A percentile compares a stretch with the other conserved stretches of the same genome.
These are phyloP conservation scores for Lophiotrema nucula DNA, from an alignment of 495 filamentous ascomycete genomes.

Conservation along the genomic window DNA sequence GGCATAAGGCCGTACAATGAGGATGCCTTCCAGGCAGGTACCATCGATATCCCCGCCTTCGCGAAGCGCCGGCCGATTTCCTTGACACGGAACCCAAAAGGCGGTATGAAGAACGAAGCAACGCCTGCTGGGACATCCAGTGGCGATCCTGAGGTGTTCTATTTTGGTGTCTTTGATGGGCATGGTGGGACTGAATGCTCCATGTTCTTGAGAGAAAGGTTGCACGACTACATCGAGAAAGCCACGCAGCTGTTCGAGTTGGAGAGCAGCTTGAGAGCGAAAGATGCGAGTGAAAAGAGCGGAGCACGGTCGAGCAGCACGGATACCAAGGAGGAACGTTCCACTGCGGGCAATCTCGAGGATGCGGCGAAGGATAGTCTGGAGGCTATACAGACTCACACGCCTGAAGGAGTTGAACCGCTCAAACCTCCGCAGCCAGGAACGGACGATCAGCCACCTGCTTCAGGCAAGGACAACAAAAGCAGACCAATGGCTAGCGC, in stretches of 20 bases:
- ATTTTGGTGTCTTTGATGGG: conserved; percentile 94
- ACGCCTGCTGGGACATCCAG: conserved; percentile 69
- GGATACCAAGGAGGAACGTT: conserved; percentile 12
- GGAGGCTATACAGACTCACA: conserved; percentile 41
- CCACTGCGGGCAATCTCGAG: conserved; percentile 31
- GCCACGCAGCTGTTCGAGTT: conserved; percentile 71
- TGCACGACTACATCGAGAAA: conserved; percentile 88
- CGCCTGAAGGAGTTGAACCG: conserved; percentile 37
- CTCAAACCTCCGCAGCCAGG: conserved; percentile 31
- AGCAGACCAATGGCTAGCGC: conserved; percentile 16
- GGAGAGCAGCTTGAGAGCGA: conserved; percentile 60
- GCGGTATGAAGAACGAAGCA: conserved; percentile 48
- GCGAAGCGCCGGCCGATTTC: conserved; percentile 76
- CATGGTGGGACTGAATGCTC: conserved; percentile 91
- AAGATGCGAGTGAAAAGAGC: conserved; percentile 16
- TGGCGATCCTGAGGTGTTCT: conserved; percentile 93
- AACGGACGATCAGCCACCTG: conserved; percentile 36
- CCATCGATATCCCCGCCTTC: conserved; percentile 88
- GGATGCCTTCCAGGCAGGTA: conserved; percentile 91
- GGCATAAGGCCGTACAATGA: conserved; percentile 87
- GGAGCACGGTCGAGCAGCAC: conserved; percentile 26
- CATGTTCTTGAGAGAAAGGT: conserved; percentile 74
- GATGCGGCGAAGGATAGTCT: conserved; percentile 37
- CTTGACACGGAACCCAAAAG: conserved; percentile 48
- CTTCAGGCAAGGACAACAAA: conserved; percentile 36